Base-by-base conservation (phyloP, 345 rosid species). In the Hevea brasiliensis region DNA sequence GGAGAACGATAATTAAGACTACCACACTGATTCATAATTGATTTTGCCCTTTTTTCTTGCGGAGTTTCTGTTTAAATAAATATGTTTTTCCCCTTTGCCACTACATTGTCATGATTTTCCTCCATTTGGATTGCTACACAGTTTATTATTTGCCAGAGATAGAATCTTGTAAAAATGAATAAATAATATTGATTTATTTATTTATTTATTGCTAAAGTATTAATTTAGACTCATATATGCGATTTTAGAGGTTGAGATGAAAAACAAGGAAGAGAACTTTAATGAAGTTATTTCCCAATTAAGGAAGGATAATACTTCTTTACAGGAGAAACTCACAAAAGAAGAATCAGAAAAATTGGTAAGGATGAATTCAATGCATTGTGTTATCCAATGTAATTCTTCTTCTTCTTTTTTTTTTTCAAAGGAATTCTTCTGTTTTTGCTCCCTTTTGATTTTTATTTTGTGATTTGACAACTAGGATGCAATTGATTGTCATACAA, bases 331-430 rank as follows among this genome's bases (percentile, higher is more conserved):
- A 75, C 76, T 89, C 8, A 77, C 83, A 17, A 89, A 81, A 74
- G 97, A 89, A 81, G 89, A 85, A 81, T 74, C 85, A 23, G 90
- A 81, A 66, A 95, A 95, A 70, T 44, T 80, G 85, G 99, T 95
- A 84, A 81, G 84, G 67, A 20, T 56, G 8, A 69, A 44, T 32
- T 63, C 51, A 12, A 13, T 51, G 41, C 9, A 26, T 48, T 58
- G 20, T 58, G 44, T 32, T 32, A 32, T 32, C 17, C 20, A 45
- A 32, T 32, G 61, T 6, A 32, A 32, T 32, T 32, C n/a, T n/a
- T n/a, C n/a, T n/a, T n/a, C n/a, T n/a, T n/a, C n/a, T n/a, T n/a
- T n/a, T n/a, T n/a, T n/a, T n/a, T n/a, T n/a, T n/a, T n/a, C n/a
- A n/a, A n/a, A n/a, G n/a, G n/a, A n/a, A n/a, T n/a, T 54, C 7